Percentiles rank a stretch among this genome's conserved stretches.
These are phyloP conservation scores for Pseudocercospora pini-densiflorae DNA, from an alignment of 2,329 filamentous ascomycete genomes.

Conservation along the genomic window DNA sequence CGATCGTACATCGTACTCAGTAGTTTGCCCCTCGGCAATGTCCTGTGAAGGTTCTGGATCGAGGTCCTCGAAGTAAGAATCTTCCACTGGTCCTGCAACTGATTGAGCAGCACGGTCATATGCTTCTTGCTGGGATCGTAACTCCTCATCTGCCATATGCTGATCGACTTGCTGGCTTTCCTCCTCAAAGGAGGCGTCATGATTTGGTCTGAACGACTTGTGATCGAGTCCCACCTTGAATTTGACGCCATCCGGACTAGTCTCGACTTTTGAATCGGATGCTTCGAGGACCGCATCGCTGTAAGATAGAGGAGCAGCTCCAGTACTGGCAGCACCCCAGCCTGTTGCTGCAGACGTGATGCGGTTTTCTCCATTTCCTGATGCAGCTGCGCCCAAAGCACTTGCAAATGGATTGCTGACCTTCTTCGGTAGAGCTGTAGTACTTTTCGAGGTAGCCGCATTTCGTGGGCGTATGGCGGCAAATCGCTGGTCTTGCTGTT, in stretches of 20 bases:
- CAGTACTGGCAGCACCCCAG: conserved; percentile 18
- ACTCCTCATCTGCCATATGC: background rate
- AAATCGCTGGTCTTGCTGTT: background rate
- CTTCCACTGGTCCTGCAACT: background rate
- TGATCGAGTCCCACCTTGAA: background rate
- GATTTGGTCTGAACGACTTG: conserved; percentile 3
- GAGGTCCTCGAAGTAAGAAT: background rate
- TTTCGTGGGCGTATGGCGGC: background rate
- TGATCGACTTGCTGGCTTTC: background rate
- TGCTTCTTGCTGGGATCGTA: conserved; percentile 7
- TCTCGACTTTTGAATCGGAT: background rate
- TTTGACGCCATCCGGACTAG: background rate
- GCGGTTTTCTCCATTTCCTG: background rate
- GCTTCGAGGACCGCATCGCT: background rate
- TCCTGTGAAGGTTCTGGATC: background rate
- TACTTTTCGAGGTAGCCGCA: background rate
- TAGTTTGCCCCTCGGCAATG: background rate
- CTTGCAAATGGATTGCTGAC: conserved; percentile 15
- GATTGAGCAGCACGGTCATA: conserved; percentile 6
- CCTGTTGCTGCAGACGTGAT: background rate
- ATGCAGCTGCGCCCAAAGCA: background rate
- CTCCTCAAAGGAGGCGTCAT: background rate
- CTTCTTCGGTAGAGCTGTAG: background rate
- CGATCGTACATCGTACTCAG: background rate
- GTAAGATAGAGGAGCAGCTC: conserved; percentile 17